Conservation (phyloP, 495 filamentous ascomycete genomes). For the Penicillium cataractarum region DNA sequence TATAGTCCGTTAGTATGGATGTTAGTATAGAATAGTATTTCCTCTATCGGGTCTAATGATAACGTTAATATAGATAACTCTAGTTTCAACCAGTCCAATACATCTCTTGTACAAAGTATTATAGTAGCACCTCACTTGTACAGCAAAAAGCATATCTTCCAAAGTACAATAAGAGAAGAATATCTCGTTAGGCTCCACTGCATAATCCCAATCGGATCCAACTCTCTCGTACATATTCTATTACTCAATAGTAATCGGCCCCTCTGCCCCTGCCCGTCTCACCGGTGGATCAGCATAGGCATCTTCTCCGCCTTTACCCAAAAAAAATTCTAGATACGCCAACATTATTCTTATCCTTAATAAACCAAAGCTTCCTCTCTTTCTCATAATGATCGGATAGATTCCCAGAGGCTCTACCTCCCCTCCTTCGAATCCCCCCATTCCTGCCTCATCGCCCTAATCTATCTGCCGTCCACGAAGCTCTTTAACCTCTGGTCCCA, state of each 20-base stretch:
- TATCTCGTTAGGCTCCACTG: not conserved
- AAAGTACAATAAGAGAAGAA: no score
- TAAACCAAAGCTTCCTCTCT: no score
- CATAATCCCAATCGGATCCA: not conserved
- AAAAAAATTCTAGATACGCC: not conserved
- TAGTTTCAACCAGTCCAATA: no score
- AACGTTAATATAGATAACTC: no score
- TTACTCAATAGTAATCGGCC: not conserved
- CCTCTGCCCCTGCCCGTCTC: not conserved
- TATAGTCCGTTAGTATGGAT: no score
- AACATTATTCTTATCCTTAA: no score
- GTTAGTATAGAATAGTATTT: no score
- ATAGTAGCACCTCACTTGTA: no score
- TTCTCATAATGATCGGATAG: slow-evolving; percentile 2
- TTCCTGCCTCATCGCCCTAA: not conserved
- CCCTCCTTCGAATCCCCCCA: not conserved
- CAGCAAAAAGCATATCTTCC: no score
- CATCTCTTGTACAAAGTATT: no score
- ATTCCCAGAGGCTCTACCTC: not conserved
- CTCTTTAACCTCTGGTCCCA: not conserved
- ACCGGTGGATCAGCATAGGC: slow-evolving; percentile 11
- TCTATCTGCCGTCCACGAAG: not conserved
- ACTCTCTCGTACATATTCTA: no score
- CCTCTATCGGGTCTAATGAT: no score
- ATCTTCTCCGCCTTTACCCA: slow-evolving; percentile 2